Conservation (phyloP, 2,329 filamentous ascomycete species). For the Coleophoma eucalyptorum region DNA sequence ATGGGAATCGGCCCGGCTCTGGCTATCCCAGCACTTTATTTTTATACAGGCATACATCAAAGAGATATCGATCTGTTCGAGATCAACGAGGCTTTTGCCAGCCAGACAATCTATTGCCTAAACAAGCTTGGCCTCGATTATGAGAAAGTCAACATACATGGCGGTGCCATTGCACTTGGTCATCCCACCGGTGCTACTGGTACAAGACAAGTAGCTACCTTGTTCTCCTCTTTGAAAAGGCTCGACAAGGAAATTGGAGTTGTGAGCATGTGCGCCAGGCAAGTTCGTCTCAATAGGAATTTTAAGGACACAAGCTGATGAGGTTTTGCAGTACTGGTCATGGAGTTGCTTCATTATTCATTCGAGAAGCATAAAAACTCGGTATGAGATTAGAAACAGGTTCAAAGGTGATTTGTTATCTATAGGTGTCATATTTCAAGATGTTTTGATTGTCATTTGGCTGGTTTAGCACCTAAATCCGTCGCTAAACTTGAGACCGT, state of each 20-base stretch:
- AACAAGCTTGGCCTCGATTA: constrained; percentile 41
- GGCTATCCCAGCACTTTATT: constrained; percentile 60
- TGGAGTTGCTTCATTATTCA: constrained; percentile 18
- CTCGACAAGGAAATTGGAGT: constrained; percentile 42
- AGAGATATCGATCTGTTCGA: constrained; percentile 63
- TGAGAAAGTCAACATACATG: constrained; percentile 47
- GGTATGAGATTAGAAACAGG: neutral
- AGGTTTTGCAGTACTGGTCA: constrained; percentile 13
- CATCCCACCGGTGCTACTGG: constrained; percentile 49
- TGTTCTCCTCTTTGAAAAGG: constrained; percentile 44
- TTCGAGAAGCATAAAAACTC: constrained; percentile 12
- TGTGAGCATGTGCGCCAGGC: constrained; percentile 42
- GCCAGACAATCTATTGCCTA: constrained; percentile 34
- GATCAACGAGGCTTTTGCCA: constrained; percentile 51
- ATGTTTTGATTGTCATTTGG: too few species aligned
- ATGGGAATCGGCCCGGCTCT: constrained; percentile 66
- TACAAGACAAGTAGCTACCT: constrained; percentile 42
- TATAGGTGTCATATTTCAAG: too few species aligned
- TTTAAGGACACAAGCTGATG: neutral
- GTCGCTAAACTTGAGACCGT: too few species aligned
- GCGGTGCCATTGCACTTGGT: constrained; percentile 49
- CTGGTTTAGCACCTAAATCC: too few species aligned
- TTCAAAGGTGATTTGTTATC: neutral
- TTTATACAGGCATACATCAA: constrained; percentile 50
- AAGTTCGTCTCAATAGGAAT: neutral